phyloP scores from a whole-genome alignment of 2,329 filamentous ascomycete species.

The Colletotrichum trifolii region DNA sequence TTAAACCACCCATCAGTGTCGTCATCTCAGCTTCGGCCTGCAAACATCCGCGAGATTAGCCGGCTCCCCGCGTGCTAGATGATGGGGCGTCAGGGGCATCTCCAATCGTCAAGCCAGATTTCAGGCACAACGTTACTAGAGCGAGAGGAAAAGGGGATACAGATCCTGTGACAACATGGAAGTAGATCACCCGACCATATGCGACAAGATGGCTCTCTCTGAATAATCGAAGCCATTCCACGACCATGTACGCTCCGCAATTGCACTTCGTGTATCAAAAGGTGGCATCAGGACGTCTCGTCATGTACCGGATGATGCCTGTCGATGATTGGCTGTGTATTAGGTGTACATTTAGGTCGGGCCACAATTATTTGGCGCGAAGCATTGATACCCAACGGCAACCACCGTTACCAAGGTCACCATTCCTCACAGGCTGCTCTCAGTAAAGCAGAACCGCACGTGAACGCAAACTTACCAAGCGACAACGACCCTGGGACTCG shows the following conservation, averaged over 20 bases:
- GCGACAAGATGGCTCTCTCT: neutral
- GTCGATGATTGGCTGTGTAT: conserved; percentile 32
- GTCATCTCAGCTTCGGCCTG: conserved; percentile 31
- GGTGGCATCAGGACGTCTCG: conserved; percentile 21
- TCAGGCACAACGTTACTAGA: too few species aligned
- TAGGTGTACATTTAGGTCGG: conserved; percentile 43
- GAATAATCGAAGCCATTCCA: conserved; percentile 2
- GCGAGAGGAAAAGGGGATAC: neutral
- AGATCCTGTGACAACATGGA: too few species aligned
- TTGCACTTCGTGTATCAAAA: conserved; percentile 11
- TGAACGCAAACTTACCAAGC: too few species aligned
- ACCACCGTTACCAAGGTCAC: conserved; percentile 13
- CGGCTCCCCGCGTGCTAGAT: conserved; percentile 6
- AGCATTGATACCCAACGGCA: conserved; percentile 53
- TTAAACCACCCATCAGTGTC: conserved; percentile 22
- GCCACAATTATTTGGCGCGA: conserved; percentile 48
- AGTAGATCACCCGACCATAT: too few species aligned
- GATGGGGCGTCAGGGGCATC: conserved; percentile 10
- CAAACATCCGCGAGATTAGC: conserved; percentile 11
- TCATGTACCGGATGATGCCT: conserved; percentile 23
- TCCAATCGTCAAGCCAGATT: neutral
- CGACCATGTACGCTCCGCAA: neutral
- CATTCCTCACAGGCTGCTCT: too few species aligned
- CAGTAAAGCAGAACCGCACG: too few species aligned
- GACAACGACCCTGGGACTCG: too few species aligned